Base-by-base conservation (phyloP, 1,284 basidiomycete genomes). In the Naganishia sp. region DNA sequence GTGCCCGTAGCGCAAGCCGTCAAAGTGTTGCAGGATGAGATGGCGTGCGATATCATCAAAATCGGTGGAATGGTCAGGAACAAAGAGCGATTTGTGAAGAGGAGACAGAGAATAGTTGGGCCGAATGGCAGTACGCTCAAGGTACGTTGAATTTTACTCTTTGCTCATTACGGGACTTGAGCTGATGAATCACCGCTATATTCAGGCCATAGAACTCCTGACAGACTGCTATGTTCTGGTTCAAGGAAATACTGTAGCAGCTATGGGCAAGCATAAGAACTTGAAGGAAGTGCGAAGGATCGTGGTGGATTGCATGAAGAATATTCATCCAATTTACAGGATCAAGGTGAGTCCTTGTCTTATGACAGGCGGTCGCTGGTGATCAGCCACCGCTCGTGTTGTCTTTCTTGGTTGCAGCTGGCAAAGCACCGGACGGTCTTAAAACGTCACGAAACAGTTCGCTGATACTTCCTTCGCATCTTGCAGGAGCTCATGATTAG, bases 251-350 rank as follows among this genome's bases (percentile, higher is more conserved):
- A 99, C 96, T 0, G 96, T 99, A 64, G 92, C 92, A 53, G 93
- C 92, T 2, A 99, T 99, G 94, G 96, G 96, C 1, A 88, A 90
- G 0, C 93, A 90, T 82, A 97, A 95, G 77, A 89, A 90, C 0
- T 82, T 99, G 46, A 99, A 98, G 78, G 94, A 98, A 78, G 95
- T 99, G 4, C 86, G 96, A 65, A 81, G 94, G 67, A 97, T 99
- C 72, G 87, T 99, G 33, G 80, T 98, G 59, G 96, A 99, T 78
- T 99, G 96, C 82, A 96, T 99, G 92, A 95, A 92, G 82, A 99
- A 99, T 76, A 90, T 99, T 60, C 96, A 99, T 76, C 96, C 96
- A 2, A 99, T 99, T 76, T 99, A 99, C 78, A 89, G 94, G 72
- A 99, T 99, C 81, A 99, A 99, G 80, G 92, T 90, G 44, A 31